Evolutionary conservation across 1,284 basidiomycete species (phyloP).

Genomic region (Jaminaea rosea): DNA sequence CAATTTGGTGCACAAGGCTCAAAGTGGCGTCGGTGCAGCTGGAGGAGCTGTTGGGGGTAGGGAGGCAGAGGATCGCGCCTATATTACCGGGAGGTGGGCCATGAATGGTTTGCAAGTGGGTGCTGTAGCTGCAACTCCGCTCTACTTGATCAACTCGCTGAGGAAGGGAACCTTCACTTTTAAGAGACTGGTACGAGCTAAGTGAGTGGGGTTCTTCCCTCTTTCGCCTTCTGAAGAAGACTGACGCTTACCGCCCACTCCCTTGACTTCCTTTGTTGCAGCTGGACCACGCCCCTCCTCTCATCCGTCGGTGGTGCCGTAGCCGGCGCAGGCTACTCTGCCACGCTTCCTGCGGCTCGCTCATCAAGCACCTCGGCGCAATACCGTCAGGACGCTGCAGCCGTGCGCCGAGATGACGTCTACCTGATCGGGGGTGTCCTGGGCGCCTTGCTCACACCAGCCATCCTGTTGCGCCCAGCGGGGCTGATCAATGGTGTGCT

Average conservation of each 20-base stretch:
- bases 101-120: not conserved
- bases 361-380: not conserved
- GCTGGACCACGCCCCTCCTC: not conserved
- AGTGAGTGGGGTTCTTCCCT: not conserved
- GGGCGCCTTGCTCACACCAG: not conserved
- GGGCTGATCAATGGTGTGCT: not conserved
- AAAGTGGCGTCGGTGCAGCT: not conserved
- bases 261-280: not conserved
- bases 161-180: not conserved
- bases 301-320: not conserved
- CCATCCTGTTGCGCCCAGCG: not conserved
- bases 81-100: not conserved
- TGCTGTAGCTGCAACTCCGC: not conserved
- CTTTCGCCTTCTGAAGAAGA: not conserved
- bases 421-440: not conserved
- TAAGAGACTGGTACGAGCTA: not conserved
- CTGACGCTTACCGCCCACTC: not conserved
- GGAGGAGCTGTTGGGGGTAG: not conserved
- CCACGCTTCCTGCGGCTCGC: not conserved
- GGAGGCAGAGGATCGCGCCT: not conserved
- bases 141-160: not conserved
- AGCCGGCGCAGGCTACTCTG: not conserved
- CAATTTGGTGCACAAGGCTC: not conserved
- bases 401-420: not conserved
- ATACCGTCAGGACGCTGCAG: not conserved